Evolutionary conservation across 768 basidiomycete species (phyloP), one percentile per base, ranked within the genome.

Genomic region (Guyanaporus albipodus): DNA sequence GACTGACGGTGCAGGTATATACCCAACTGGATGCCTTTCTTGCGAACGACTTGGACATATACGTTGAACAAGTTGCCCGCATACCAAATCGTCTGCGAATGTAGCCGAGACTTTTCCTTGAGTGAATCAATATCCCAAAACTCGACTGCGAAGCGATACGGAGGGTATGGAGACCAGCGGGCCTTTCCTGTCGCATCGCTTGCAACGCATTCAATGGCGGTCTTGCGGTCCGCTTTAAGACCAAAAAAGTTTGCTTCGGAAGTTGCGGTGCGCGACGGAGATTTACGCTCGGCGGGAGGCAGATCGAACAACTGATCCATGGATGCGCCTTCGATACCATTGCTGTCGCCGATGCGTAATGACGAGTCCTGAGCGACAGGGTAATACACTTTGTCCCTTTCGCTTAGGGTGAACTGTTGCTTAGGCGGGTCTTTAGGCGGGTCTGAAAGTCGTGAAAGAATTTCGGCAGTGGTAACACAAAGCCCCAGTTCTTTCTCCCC

Each of bases 1-100:
- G 84, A 86, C 64, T 94, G 91, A 8, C 93, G 77, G 61, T 93
- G 90, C 2, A 95, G 74, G 58, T 95, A 95, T 24, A 95, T 80
- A 1, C 93, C 93, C 2, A 95, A 72, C 58, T 96, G 92, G 3
- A 73, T 58, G 21, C 72, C 74, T 63, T 94, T 94, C 77, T 88
- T 90, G 54, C 83, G 79, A 40, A 91, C 83, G 36, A 92, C 76
- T 63, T 95, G 91, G 34, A 93, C 83, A 58, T 94, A 95, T 2
- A 91, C 82, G 53, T 91, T 91, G 73, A 83, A 93, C 58, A 89
- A 70, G 56, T 80, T 90, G 8, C 93, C 93, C 2, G 87, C 91
- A 61, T 92, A 89, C 80, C 89, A 93, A 43, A 94, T 75, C 3
- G 92, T 96, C 44, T 83, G 80, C 8, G 87, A 90, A 63, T 94